Base-by-base conservation (phyloP, 106 monocot genomes). In the Gastrodia elata region DNA sequence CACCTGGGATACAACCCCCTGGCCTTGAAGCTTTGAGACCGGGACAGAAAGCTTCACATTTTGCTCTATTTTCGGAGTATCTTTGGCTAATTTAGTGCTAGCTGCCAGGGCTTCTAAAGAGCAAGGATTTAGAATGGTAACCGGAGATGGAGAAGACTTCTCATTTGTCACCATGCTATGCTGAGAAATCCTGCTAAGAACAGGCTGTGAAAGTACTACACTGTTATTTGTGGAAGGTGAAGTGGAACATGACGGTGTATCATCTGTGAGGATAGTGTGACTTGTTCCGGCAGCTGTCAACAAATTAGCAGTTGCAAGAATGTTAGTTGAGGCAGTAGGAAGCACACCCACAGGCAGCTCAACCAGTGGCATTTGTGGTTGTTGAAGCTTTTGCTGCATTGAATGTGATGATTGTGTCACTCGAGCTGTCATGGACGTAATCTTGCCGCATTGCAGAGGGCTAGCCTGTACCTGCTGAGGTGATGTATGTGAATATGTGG, bases 171-270 rank as follows among this genome's bases (percentile, higher is more conserved):
- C 41, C 33, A 43, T 68, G 41, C 24, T 81, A 14, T 42, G 68
- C 32, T 79, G 76, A 9, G 74, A 73, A 38, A 64, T 73, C 73
- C 72, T 90, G 43, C 75, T 83, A 36, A 78, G 46, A 2, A 82
- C 44, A 56, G 75, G 38, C 49, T 85, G 92, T 11, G 82, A 40
- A 82, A 86, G 77, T 74, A 82, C 72, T 40, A 37, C 25, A 68
- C 78, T 71, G 67, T 87, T 91, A 73, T 87, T 83, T 58, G 71
- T 83, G 33, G 89, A 84, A 69, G 87, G 84, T 42, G 96, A 90
- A 36, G 85, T 80, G 48, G 90, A 90, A 57, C 82, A 92, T 72
- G 91, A 85, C 49, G 94, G 87, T 32, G 82, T 44, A 68, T 92
- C 87, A 71, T 96, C 87, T 28, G 85, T 82, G 27, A 87, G 64